Conservation (phyloP, 148 eudicot species). For the Cornus kousa region DNA sequence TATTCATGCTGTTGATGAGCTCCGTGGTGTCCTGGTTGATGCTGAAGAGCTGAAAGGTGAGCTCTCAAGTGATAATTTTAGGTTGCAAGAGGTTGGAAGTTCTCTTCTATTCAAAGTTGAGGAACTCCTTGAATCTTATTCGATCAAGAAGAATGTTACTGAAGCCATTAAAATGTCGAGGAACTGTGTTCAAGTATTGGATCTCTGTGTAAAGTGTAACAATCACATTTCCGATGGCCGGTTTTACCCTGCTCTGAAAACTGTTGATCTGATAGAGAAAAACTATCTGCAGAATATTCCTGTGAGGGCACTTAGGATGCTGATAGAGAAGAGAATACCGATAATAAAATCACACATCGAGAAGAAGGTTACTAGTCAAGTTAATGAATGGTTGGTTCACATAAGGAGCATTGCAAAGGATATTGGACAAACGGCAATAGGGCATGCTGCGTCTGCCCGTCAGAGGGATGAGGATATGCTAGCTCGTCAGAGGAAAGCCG, state of each 20-base stretch:
- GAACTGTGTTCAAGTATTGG: constrained; percentile 60
- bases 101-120: constrained; percentile 71
- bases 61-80: constrained; percentile 64
- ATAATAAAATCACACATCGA: constrained; percentile 66
- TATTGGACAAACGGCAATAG: constrained; percentile 86
- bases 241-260: constrained; percentile 86
- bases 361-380: constrained; percentile 70
- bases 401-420: constrained; percentile 68
- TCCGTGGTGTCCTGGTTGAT: constrained; percentile 89
- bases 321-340: constrained; percentile 67
- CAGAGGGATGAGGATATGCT: constrained; percentile 77
- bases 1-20: constrained; percentile 86
- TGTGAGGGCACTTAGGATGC: constrained; percentile 48
- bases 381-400: constrained; percentile 91
- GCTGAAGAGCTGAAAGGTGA: constrained; percentile 87
- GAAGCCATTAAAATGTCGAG: constrained; percentile 85
- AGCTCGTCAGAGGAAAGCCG: constrained; percentile 74
- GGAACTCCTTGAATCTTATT: constrained; percentile 72
- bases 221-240: constrained; percentile 70
- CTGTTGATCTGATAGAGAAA: constrained; percentile 80
- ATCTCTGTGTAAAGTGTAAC: constrained; percentile 84
- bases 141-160: constrained; percentile 67
- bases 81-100: constrained; percentile 78
- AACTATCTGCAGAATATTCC: constrained; percentile 63
- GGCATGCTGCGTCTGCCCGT: constrained; percentile 59